Evolutionary conservation across 345 rosid genomes (phyloP), one percentile per base, ranked within the genome.

Genomic region (Pugionium dolabratum): DNA sequence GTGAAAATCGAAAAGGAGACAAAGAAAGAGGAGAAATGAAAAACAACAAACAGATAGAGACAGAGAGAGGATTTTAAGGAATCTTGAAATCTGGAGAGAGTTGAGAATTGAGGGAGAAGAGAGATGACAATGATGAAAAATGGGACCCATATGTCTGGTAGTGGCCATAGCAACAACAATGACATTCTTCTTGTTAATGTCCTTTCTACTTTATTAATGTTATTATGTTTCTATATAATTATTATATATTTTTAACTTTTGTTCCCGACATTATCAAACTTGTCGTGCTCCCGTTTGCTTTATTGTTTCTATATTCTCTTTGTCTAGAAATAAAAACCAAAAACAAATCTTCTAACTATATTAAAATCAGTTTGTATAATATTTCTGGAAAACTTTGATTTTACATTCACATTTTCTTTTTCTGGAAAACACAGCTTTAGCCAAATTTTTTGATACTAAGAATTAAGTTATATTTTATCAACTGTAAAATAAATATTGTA

Each of bases 81-180:
- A 32, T 66, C 76, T 42, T 54, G 78, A 57, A 42, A 57, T 67
- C 26, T 41, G 62, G 59, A 65, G 66, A 75, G 69, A 58, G 69
- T 3, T 35, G 43, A n/a, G 43, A 59, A 46, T 10, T 35, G 58
- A 66, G 58, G 64, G 10, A 36, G 50, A 69, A 69, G 64, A 52
- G 36, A 29, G 43, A 63, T 7, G 35, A 68, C 69, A 77, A 82
- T 85, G 90, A 85, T 85, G 85, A 84, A 46, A 10, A 61, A 57
- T 84, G 87, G 93, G 90, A 4, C 87, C 96, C 80, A 52, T 61
- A 43, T 85, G 96, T 89, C 88, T 80, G 74, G 72, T 80, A 86
- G 90, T 89, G 96, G 85, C 87, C 85, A 72, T 58, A 78, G 84
- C 92, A 89, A 72, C 76, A 72, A 64, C 70, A 72, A 40, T 64